Evolutionary conservation across 1,284 basidiomycete species (phyloP), one percentile per base, ranked within the genome.

Genomic region (Athelia psychrophila): DNA sequence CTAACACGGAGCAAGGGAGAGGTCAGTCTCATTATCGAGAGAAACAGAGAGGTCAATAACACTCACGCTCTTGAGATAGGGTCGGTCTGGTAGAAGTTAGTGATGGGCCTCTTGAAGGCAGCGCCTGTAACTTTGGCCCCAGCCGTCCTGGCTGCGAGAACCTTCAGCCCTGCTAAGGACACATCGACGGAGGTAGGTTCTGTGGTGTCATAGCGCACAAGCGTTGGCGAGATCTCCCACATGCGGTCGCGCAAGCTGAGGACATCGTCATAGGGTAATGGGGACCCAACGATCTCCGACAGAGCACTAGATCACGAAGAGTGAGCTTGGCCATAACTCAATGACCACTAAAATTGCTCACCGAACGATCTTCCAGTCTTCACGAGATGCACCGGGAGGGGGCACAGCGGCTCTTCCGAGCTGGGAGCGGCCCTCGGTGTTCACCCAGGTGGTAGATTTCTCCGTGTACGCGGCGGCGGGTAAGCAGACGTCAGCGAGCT

Each of bases 361-460:
- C 88, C 95, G 89, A 58, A 99, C 79, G 64, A 99, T 93, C 81
- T 99, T 98, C 97, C 97, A 99, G 70, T 99, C 97, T 71, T 99
- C 97, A 49, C 97, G 79, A 3, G 93, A 84, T 2, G 95, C 92
- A 51, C 95, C 97, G 16, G 97, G 96, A 33, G 95, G 91, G n/a
- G 90, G 85, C 1, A 99, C 95, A 20, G 96, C 96, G 10, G 92
- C 88, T 49, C 97, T 83, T 40, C 94, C 95, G 22, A 95, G 71
- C 72, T 99, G 97, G 23, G 91, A 76, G 44, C 97, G 84, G 48
- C 97, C 97, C 70, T 99, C 97, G 0, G 95, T 96, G 77, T 99
- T 99, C 55, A 99, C 84, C 92, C 94, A 99, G 2, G 95, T 98
- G 48, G 83, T 80, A 12, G 83, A 80, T 76, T 99, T 99, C 75